Conservation (phyloP, 139 green algal genomes). For the Microglena sp. region DNA sequence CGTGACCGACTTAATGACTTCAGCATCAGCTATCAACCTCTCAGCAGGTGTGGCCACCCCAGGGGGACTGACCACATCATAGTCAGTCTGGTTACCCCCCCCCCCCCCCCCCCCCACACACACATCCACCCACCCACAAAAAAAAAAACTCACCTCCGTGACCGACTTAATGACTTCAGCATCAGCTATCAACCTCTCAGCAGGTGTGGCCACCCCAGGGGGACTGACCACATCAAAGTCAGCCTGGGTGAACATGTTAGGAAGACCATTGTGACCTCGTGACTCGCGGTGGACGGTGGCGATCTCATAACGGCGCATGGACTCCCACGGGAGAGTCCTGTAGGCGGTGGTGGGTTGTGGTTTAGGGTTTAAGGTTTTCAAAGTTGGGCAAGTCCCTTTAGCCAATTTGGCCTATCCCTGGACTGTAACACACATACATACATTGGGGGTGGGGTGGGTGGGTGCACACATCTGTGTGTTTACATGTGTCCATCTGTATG, state of each 20-base stretch:
- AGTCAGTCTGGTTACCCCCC: not conserved
- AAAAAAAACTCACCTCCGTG: constrained; percentile 24
- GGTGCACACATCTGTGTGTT: not conserved
- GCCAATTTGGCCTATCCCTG: too few species aligned
- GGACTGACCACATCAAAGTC: constrained; percentile 63
- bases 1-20: not conserved
- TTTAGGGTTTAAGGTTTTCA: too few species aligned
- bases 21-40: not conserved
- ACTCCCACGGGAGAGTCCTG: constrained; percentile 11
- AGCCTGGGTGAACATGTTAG: constrained; percentile 25
- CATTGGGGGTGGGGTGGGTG: not conserved
- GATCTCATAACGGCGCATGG: constrained; percentile 52
- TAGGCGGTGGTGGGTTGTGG: not conserved
- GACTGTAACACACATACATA: too few species aligned
- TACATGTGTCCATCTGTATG: not conserved
- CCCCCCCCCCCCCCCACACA: too few species aligned
- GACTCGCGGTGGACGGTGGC: constrained; percentile 30
- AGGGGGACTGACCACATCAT: too few species aligned
- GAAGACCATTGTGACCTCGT: constrained; percentile 27
- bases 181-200: constrained; percentile 11
- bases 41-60: not conserved
- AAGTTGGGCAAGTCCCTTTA: too few species aligned
- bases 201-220: not conserved
- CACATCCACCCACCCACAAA: too few species aligned
- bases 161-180: constrained; percentile 48